phyloP scores from a whole-genome alignment of 2,329 filamentous ascomycete genomes.

The Rosellinia necatrix region DNA sequence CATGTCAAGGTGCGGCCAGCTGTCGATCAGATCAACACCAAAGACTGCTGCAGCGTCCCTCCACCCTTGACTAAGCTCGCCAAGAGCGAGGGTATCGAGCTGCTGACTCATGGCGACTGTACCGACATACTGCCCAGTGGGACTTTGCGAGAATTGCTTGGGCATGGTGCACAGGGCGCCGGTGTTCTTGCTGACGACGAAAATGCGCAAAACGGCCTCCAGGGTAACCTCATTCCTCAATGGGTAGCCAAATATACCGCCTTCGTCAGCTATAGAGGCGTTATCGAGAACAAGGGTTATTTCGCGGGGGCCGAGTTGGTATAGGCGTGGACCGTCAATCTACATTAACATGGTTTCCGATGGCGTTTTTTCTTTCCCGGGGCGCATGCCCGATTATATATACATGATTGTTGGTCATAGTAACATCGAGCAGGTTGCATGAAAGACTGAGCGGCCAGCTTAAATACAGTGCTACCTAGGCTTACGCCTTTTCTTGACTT shows the following conservation, averaged over 20 bases:
- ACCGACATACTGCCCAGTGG: slow-evolving; percentile 87
- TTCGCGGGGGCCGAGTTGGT: slow-evolving; percentile 82
- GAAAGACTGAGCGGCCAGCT: too few species aligned
- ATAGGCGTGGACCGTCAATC: slow-evolving; percentile 34
- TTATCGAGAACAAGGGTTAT: slow-evolving; percentile 98
- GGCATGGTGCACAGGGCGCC: slow-evolving; percentile 71
- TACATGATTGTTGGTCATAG: slow-evolving; percentile 8
- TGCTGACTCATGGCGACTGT: slow-evolving; percentile 93
- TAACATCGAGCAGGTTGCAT: slow-evolving; percentile 21
- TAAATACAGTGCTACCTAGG: too few species aligned
- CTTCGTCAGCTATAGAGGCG: slow-evolving; percentile 88
- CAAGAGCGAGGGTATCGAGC: slow-evolving; percentile 80
- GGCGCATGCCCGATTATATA: slow-evolving; percentile 2
- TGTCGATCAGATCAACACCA: slow-evolving; percentile 95
- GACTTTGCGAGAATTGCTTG: slow-evolving; percentile 82
- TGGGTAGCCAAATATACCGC: slow-evolving; percentile 99
- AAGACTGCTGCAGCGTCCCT: slow-evolving; percentile 94
- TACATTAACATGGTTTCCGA: neutral
- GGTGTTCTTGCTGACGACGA: slow-evolving; percentile 72
- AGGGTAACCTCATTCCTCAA: slow-evolving; percentile 80
- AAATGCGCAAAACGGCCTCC: slow-evolving; percentile 60
- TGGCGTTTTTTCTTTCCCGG: neutral
- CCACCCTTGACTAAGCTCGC: slow-evolving; percentile 83
- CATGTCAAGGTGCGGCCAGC: slow-evolving; percentile 73
- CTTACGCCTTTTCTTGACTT: too few species aligned